A percentile compares a stretch with the other conserved stretches of the same genome.
Evolutionary conservation across 192 early-diverging fungal genomes (phyloP).

Genomic region (Spinellus fusiger): DNA sequence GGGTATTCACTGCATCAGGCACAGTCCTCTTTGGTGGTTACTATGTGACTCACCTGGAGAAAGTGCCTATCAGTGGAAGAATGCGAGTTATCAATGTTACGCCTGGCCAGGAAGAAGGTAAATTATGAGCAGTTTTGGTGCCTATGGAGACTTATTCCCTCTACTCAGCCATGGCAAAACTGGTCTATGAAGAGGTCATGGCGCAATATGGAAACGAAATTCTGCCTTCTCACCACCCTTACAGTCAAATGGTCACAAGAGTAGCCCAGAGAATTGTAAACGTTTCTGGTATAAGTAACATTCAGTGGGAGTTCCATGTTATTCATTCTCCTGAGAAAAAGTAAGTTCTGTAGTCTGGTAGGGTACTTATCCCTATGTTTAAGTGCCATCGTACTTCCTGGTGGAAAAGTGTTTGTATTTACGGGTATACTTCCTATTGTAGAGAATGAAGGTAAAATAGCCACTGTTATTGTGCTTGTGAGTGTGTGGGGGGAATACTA

Average conservation of each 20-base stretch:
- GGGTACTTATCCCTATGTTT: neutral
- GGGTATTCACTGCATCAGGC: conserved; percentile 26
- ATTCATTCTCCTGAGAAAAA: conserved; percentile 77
- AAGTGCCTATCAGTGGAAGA: conserved; percentile 63
- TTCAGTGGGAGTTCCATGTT: conserved; percentile 92
- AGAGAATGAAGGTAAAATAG: conserved; percentile 49
- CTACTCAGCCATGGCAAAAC: conserved; percentile 45
- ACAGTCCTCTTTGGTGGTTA: conserved; percentile 43
- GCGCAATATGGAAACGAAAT: conserved; percentile 56
- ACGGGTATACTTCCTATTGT: conserved; percentile 85
- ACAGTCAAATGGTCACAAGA: conserved; percentile 54
- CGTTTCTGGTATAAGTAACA: conserved; percentile 61
- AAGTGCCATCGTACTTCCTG: conserved; percentile 89
- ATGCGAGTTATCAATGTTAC: conserved; percentile 65
- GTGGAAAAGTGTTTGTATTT: conserved; percentile 97
- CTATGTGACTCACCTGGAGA: conserved; percentile 69
- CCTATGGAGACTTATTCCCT: neutral
- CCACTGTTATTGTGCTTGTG: neutral
- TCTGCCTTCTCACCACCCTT: conserved; percentile 60
- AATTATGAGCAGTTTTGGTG: neutral
- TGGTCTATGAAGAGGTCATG: conserved; percentile 71
- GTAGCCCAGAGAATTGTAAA: conserved; percentile 68
- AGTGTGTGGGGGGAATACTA: neutral
- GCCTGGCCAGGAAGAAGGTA: conserved; percentile 47
- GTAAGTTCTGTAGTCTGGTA: conserved; percentile 12